Percentiles rank a stretch among this genome's conserved stretches.
Conservation (phyloP, 768 basidiomycete species). For the Termitomyces sp. region DNA sequence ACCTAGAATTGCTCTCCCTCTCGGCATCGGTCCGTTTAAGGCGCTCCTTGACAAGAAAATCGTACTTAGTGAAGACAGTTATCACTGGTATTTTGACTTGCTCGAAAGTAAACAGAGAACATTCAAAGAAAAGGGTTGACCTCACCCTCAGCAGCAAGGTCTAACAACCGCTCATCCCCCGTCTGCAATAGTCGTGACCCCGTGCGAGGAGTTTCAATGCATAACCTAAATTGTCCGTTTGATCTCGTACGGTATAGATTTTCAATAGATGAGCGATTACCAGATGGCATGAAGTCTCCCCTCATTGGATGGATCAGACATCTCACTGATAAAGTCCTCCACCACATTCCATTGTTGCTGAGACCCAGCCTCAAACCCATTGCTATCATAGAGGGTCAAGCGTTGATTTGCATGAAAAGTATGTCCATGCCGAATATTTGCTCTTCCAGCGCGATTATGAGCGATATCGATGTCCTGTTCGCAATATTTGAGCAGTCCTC, state of each 20-base stretch:
- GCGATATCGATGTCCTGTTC: slow-evolving; percentile 13
- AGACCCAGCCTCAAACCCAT: slow-evolving; percentile 25
- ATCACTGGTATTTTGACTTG: too few species aligned
- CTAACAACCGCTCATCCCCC: too few species aligned
- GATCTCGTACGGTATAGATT: too few species aligned
- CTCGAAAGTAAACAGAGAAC: too few species aligned
- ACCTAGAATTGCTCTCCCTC: too few species aligned
- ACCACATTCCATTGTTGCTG: slow-evolving; percentile 16
- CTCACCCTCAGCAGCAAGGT: too few species aligned
- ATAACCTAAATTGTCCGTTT: neutral
- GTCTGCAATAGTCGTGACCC: too few species aligned
- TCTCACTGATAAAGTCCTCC: slow-evolving; percentile 17
- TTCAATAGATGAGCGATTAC: neutral
- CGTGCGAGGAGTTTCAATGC: slow-evolving; percentile 1
- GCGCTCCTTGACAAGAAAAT: too few species aligned
- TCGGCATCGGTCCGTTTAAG: too few species aligned
- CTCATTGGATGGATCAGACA: neutral
- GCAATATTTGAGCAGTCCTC: neutral
- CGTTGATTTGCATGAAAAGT: slow-evolving; percentile 15
- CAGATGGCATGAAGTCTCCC: slow-evolving; percentile 1
- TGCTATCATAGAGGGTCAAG: slow-evolving; percentile 24
- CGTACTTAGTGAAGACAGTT: too few species aligned
- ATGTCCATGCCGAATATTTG: slow-evolving; percentile 19
- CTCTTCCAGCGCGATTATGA: slow-evolving; percentile 15
- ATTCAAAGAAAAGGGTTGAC: too few species aligned